These are phyloP conservation scores for Ilex paraguariensis DNA, from an alignment of 305 asterid genomes.

Conservation along the genomic window DNA sequence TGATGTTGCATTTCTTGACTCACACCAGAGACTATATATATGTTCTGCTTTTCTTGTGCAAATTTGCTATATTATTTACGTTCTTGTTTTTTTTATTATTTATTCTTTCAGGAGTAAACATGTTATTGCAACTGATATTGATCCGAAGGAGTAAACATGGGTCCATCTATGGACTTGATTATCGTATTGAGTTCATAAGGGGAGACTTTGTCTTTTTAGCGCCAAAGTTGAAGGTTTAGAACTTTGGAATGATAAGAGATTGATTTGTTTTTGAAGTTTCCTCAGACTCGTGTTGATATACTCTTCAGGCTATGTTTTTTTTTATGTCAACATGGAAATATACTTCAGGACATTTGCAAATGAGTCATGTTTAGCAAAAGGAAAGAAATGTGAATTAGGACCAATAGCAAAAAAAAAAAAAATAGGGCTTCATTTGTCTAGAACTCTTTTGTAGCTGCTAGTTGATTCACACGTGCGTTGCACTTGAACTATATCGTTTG, in stretches of 20 bases:
- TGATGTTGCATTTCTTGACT: no score
- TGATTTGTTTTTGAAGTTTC: not conserved
- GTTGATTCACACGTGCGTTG: no score
- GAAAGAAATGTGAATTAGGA: not conserved
- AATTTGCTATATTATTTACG: no score
- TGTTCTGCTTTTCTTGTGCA: no score
- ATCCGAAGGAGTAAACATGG: constrained; percentile 81
- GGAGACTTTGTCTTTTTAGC: constrained; percentile 80
- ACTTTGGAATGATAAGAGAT: not conserved
- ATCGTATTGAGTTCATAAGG: constrained; percentile 62
- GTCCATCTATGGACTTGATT: constrained; percentile 66
- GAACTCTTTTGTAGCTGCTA: no score
- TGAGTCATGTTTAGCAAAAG: not conserved
- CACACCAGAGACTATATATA: no score
- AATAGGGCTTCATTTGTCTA: no score
- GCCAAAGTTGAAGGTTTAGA: constrained; percentile 58
- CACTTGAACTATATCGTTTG: no score
- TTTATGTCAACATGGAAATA: not conserved
- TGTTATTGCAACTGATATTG: constrained; percentile 85
- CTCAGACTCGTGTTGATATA: not conserved
- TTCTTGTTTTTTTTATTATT: not conserved
- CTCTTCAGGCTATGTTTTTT: not conserved
- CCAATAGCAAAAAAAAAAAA: not conserved
- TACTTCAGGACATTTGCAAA: no score
- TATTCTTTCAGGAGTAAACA: constrained; percentile 60